These are phyloP conservation scores for Tritrichomonas foetus DNA, from an alignment of 208 protist species.

Conservation along the genomic window DNA sequence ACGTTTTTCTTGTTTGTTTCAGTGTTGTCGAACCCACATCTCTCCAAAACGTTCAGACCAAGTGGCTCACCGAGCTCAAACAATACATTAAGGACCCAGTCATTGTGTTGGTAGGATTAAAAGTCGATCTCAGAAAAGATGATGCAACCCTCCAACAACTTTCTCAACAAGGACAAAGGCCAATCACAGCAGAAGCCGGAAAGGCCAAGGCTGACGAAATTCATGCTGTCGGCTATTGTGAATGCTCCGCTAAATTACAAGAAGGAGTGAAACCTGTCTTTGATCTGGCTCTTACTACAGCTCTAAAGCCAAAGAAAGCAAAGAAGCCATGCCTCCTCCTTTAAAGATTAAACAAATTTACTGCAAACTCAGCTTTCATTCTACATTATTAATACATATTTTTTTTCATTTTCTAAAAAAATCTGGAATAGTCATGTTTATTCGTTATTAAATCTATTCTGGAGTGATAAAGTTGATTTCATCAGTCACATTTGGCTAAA, in stretches of 20 bases:
- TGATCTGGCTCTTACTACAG: slow-evolving; percentile 46
- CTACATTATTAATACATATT: too few species aligned
- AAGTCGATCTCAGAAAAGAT: slow-evolving; percentile 67
- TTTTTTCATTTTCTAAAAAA: too few species aligned
- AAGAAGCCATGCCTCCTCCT: too few species aligned
- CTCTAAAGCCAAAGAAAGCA: slow-evolving; percentile 5
- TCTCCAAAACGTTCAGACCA: slow-evolving; percentile 65
- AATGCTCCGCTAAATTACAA: slow-evolving; percentile 77
- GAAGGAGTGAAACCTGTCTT: slow-evolving; percentile 57
- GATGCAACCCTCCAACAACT: slow-evolving; percentile 46
- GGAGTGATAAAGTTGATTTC: too few species aligned
- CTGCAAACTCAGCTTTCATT: too few species aligned
- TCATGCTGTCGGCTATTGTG: slow-evolving; percentile 69
- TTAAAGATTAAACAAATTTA: too few species aligned
- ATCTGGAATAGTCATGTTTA: too few species aligned
- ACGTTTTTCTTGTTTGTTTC: slow-evolving; percentile 70
- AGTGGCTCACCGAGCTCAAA: slow-evolving; percentile 58
- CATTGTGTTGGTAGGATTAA: slow-evolving; percentile 76
- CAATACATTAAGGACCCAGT: slow-evolving; percentile 52
- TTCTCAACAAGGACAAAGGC: slow-evolving; percentile 46
- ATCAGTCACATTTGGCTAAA: too few species aligned
- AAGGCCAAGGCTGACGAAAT: slow-evolving; percentile 65
- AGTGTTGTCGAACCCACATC: slow-evolving; percentile 58
- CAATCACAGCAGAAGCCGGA: slow-evolving; percentile 58
- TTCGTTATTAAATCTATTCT: too few species aligned